Conservation (phyloP, 2,329 filamentous ascomycete species). For the Penicillium sp. region DNA sequence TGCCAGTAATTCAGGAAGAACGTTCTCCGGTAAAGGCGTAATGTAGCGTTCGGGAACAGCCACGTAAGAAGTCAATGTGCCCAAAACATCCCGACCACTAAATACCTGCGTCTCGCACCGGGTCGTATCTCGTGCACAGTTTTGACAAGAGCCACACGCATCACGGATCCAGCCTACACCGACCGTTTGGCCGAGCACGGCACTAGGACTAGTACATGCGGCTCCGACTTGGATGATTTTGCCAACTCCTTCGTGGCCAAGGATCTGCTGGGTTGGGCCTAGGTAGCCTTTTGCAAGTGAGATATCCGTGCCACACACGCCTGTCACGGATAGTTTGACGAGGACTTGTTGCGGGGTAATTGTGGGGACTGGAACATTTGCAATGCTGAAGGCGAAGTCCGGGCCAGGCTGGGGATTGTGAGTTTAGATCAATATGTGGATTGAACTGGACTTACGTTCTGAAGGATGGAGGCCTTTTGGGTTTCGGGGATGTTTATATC, state of each 20-base stretch:
- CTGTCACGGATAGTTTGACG: neutral
- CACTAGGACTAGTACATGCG: neutral
- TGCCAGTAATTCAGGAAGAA: constrained; percentile 70
- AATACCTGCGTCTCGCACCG: neutral
- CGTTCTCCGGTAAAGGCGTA: neutral
- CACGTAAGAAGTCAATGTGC: neutral
- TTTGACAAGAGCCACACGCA: neutral
- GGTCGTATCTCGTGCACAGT: neutral
- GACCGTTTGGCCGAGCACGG: neutral
- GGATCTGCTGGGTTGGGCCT: neutral
- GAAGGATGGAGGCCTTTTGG: neutral
- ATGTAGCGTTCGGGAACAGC: neutral
- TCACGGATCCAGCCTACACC: neutral
- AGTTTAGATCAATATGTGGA: neutral
- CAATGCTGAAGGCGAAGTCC: neutral
- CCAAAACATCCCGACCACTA: neutral
- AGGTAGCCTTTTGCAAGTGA: neutral
- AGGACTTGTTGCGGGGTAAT: neutral
- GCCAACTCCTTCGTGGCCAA: neutral
- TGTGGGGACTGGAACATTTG: neutral
- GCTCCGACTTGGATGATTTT: neutral
- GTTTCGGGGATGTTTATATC: neutral
- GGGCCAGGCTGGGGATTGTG: neutral
- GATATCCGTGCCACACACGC: neutral
- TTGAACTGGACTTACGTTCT: neutral